phyloP scores from a whole-genome alignment of 208 protist species.

The Acanthamoeba castellanii region DNA sequence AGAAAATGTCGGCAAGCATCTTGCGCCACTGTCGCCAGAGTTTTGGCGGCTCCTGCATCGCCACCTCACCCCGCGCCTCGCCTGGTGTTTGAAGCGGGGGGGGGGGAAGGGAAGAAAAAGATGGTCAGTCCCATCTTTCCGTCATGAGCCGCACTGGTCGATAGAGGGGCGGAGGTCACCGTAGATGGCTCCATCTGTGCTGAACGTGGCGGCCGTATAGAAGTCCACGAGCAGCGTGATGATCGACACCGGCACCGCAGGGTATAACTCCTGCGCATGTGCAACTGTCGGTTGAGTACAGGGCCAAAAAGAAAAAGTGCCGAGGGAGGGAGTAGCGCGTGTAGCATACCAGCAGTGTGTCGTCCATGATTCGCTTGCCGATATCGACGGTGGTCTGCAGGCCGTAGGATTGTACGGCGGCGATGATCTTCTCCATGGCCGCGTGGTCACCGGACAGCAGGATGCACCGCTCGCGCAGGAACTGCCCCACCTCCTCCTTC shows the following conservation, averaged over 20 bases:
- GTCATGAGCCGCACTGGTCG: not conserved
- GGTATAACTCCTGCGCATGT: conserved; percentile 9
- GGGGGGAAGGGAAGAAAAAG: not conserved
- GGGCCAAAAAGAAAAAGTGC: not conserved
- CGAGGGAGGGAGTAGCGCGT: not conserved
- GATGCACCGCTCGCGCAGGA: conserved; percentile 19
- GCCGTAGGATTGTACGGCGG: not conserved
- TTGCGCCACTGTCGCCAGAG: conserved; percentile 43
- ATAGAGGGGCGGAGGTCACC: not conserved
- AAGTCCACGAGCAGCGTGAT: conserved; percentile 64
- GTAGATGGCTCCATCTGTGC: not conserved
- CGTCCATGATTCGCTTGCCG: conserved; percentile 29
- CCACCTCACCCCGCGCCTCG: conserved; percentile 23
- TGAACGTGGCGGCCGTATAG: conserved; percentile 7
- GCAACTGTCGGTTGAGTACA: not conserved
- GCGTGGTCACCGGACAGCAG: conserved; percentile 8
- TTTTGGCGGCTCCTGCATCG: conserved; percentile 47
- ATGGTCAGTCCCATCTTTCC: not conserved
- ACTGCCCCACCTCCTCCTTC: conserved; percentile 13
- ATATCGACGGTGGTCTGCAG: conserved; percentile 9
- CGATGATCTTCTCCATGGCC: conserved; percentile 36
- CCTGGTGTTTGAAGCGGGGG: not conserved
- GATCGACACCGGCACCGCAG: conserved; percentile 51
- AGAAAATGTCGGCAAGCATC: conserved; percentile 59
- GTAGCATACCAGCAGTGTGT: conserved; percentile 21